phyloP scores from a whole-genome alignment of 495 filamentous ascomycete genomes.

The Cercophora scortea region DNA sequence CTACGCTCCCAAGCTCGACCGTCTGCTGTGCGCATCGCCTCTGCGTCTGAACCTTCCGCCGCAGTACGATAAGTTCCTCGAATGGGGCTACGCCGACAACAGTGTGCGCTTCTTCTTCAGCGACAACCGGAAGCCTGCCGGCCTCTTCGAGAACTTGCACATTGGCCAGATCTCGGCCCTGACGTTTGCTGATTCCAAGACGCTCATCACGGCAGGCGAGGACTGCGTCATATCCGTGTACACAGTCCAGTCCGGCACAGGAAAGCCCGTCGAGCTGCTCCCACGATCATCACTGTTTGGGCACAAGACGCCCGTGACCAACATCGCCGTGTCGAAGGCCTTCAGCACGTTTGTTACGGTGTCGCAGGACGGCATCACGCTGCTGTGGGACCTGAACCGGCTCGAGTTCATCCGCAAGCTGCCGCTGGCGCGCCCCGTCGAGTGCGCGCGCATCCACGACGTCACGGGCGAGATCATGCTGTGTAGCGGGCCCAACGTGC shows the following conservation, averaged over 20 bases:
- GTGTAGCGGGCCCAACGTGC: conserved; percentile 62
- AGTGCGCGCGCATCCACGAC: conserved; percentile 83
- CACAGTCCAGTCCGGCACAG: conserved; percentile 46
- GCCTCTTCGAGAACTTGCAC: conserved; percentile 89
- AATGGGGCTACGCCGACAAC: conserved; percentile 94
- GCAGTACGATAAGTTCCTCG: conserved; percentile 78
- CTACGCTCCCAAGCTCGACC: conserved; percentile 72
- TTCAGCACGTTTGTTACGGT: conserved; percentile 82
- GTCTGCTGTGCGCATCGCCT: conserved; percentile 73
- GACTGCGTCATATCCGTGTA: conserved; percentile 88
- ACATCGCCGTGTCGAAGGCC: conserved; percentile 74
- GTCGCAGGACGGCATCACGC: conserved; percentile 68
- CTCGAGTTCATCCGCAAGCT: conserved; percentile 77
- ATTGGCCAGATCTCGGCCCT: conserved; percentile 76
- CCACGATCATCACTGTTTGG: conserved; percentile 81
- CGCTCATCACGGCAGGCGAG: conserved; percentile 79
- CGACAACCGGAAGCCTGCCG: conserved; percentile 65
- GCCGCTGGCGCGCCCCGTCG: conserved; percentile 36
- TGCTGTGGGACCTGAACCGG: conserved; percentile 92
- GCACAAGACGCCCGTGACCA: conserved; percentile 71
- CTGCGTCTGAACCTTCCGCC: conserved; percentile 84
- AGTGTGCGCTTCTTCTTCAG: conserved; percentile 82
- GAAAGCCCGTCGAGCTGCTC: conserved; percentile 69
- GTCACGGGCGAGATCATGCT: conserved; percentile 82
- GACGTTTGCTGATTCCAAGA: conserved; percentile 79